Base-by-base conservation (phyloP, 192 early-diverging fungal genomes). In the Coemansia sp. region DNA sequence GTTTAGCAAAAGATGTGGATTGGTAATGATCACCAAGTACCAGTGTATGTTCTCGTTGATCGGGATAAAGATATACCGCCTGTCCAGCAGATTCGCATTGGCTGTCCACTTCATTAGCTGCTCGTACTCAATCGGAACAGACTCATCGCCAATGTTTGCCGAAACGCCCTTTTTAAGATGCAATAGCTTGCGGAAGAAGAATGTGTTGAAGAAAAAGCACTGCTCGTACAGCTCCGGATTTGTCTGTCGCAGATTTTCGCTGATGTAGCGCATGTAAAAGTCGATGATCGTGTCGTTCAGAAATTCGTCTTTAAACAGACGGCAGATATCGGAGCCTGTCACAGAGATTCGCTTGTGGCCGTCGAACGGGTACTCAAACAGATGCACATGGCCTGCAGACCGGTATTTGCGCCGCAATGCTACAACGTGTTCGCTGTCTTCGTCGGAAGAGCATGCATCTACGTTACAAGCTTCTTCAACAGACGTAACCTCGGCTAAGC, bases 11-110 rank as follows among this genome's bases (percentile, higher is more conserved):
- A 75, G 64, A 5, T 87, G 84, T 3, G 91, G 87, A 62, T 96
- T 92, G 71, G 73, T 81, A 18, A 96, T 88, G 2, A 96, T 75
- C 48, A 88, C 91, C 22, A 93, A 80, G 70, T 96, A 94, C 95
- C 95, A 96, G 61, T 96, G 95, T 45, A 90, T 80, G 85, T 91
- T 87, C 73, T 96, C 93, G 73, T 94, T 89, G 68, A 96, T 92
- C 12, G 94, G 94, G 14, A 96, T 82, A 69, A 96, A 83, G 42
- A 94, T 80, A 64, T 87, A 92, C 36, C 85, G 84, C 63, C 89
- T 92, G 4, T 74, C 70, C 68, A 96, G 94, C 7, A 96, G 66
- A 67, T 94, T 85, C 30, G 92, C 80, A 20, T 78, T 88, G 42
- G 87, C 76, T 2, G 92, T 94, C 91, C 92, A 94, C 69, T 84